phyloP scores from a whole-genome alignment of 805 yeast species.

The Wickerhamiella spandovensis region DNA sequence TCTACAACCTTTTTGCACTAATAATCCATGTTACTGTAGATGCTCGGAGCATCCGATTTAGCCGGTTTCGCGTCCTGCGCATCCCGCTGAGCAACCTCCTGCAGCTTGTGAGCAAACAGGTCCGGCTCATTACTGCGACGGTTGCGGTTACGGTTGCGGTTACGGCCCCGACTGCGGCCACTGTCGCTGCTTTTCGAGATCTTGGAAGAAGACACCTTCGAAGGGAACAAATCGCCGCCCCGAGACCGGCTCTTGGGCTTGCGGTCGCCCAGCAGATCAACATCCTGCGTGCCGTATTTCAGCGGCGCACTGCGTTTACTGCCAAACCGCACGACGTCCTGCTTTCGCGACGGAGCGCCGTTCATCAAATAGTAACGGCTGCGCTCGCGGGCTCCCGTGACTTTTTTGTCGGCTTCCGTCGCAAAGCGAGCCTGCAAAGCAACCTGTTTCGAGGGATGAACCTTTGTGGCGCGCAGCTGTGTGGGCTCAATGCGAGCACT shows the following conservation, averaged over 20 bases:
- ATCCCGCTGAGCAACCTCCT: not conserved
- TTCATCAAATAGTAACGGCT: conserved; percentile 54
- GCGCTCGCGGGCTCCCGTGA: conserved; percentile 40
- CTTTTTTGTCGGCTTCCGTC: conserved; percentile 41
- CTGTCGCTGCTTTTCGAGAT: conserved; percentile 1
- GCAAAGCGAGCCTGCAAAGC: conserved; percentile 37
- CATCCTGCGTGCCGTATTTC: conserved; percentile 14
- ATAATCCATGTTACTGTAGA: conserved; percentile 16
- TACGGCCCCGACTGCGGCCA: conserved; percentile 7
- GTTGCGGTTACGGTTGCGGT: conserved; percentile 4
- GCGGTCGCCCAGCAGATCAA: conserved; percentile 7
- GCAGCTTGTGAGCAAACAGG: conserved; percentile 12
- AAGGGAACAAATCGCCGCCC: conserved; percentile 17
- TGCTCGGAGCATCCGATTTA: conserved; percentile 2
- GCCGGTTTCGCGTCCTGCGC: no score
- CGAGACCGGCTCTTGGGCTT: conserved; percentile 7
- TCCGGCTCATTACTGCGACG: conserved; percentile 12
- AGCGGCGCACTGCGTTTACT: conserved; percentile 16
- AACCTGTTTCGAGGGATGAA: conserved; percentile 25
- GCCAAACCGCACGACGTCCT: conserved; percentile 18
- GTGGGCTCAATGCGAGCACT: conserved; percentile 13
- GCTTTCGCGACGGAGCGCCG: conserved; percentile 48
- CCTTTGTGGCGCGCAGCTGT: conserved; percentile 22
- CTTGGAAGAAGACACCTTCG: conserved; percentile 1
- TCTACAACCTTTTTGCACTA: not conserved